phyloP scores from a whole-genome alignment of 139 green algal genomes.

The Protoeuglena noctilucae region DNA sequence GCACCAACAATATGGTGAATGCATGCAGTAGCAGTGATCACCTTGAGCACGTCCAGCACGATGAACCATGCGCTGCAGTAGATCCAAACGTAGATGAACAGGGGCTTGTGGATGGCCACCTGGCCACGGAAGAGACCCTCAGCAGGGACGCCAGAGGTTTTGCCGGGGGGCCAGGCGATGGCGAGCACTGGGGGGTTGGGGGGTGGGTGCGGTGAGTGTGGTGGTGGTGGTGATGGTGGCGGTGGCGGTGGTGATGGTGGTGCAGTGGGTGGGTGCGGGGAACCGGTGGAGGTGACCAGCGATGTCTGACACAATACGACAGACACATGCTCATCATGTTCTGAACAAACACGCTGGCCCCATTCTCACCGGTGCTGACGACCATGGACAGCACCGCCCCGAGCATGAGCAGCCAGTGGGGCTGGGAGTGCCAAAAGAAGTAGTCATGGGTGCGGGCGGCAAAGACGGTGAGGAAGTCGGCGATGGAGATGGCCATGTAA shows the following conservation, averaged over 20 bases:
- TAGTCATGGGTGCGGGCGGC: slow-evolving; percentile 47
- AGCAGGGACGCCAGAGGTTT: slow-evolving; percentile 24
- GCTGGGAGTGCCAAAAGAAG: slow-evolving; percentile 41
- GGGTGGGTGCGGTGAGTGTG: too few relatives aligned
- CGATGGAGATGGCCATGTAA: slow-evolving; percentile 68
- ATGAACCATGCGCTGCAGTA: slow-evolving; percentile 66
- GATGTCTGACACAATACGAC: too few relatives aligned
- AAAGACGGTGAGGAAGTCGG: slow-evolving; percentile 74
- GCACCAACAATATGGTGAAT: slow-evolving; percentile 41
- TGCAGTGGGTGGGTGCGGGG: too few relatives aligned
- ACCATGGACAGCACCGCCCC: slow-evolving; percentile 29
- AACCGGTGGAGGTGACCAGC: too few relatives aligned
- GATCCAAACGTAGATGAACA: slow-evolving; percentile 57
- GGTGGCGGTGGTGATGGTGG: too few relatives aligned
- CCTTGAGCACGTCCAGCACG: slow-evolving; percentile 54
- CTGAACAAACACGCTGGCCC: too few relatives aligned
- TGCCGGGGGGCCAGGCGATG: slow-evolving; percentile 37
- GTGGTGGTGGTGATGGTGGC: too few relatives aligned
- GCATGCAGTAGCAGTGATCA: slow-evolving; percentile 25
- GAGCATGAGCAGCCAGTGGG: slow-evolving; percentile 22
- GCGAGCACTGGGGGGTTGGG: too few relatives aligned
- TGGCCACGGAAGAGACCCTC: slow-evolving; percentile 18
- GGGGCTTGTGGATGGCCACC: slow-evolving; percentile 17
- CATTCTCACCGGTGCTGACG: too few relatives aligned
- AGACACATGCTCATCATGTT: too few relatives aligned